Conservation (phyloP, 768 basidiomycete species). For the Naganishia friedmannii region DNA sequence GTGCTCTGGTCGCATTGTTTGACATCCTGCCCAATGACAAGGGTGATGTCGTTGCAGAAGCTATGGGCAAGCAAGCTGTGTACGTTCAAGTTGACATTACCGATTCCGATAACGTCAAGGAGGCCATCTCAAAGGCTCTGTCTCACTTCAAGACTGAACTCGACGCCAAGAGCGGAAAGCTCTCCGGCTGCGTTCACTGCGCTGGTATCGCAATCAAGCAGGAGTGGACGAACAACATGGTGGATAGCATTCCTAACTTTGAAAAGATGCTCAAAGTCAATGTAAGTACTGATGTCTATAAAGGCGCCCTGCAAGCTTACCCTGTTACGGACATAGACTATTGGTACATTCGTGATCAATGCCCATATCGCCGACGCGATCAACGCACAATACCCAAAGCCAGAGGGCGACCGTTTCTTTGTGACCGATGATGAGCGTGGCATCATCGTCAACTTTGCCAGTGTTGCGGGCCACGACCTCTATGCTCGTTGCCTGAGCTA, state of each 20-base stretch:
- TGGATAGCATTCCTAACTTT: slow-evolving; percentile 38
- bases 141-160: slow-evolving; percentile 20
- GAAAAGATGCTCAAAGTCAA: slow-evolving; percentile 47
- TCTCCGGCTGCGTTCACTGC: slow-evolving; percentile 36
- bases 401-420: slow-evolving; percentile 37
- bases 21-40: slow-evolving; percentile 42
- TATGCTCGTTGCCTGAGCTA: slow-evolving; percentile 46
- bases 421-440: slow-evolving; percentile 45
- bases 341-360: slow-evolving; percentile 46
- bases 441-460: slow-evolving; percentile 49
- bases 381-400: slow-evolving; percentile 43
- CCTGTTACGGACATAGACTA: neutral
- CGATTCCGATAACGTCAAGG: slow-evolving; percentile 37
- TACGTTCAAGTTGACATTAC: slow-evolving; percentile 44
- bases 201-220: slow-evolving; percentile 34
- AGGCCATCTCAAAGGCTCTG: slow-evolving; percentile 18
- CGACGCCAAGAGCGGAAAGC: slow-evolving; percentile 27
- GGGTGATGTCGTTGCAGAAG: slow-evolving; percentile 35
- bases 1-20: slow-evolving; percentile 42
- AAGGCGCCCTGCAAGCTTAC: neutral
- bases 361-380: slow-evolving; percentile 48
- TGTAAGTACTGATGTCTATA: slow-evolving; percentile 10
- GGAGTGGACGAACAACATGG: slow-evolving; percentile 34
- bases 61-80: slow-evolving; percentile 32
- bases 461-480: slow-evolving; percentile 39